Conservation (phyloP, 352 stramenopile genomes). For the Bremia lactucae region DNA sequence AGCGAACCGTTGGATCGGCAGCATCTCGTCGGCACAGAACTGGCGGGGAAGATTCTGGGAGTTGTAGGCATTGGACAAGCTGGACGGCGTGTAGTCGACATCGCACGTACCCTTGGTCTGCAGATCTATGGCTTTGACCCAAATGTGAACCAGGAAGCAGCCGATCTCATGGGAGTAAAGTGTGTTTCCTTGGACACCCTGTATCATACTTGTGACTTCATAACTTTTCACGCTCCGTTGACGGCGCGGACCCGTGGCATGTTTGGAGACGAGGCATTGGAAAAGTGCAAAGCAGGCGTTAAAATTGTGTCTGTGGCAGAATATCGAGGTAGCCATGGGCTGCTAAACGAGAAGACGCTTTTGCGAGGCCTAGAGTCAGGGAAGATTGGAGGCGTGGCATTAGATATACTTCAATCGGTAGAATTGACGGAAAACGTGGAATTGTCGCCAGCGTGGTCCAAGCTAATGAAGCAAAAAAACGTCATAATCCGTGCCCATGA, state of each 20-base stretch:
- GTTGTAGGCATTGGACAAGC: slow-evolving; percentile 67
- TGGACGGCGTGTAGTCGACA: slow-evolving; percentile 61
- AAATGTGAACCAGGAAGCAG: slow-evolving; percentile 58
- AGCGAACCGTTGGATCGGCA: slow-evolving; percentile 26
- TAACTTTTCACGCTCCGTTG: slow-evolving; percentile 92
- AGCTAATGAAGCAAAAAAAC: slow-evolving; percentile 80
- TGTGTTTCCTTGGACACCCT: slow-evolving; percentile 47
- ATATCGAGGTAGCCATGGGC: slow-evolving; percentile 53
- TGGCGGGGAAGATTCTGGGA: slow-evolving; percentile 48
- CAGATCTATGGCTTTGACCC: slow-evolving; percentile 65
- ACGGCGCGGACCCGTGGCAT: slow-evolving; percentile 87
- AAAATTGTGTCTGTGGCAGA: slow-evolving; percentile 81
- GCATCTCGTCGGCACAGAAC: slow-evolving; percentile 46
- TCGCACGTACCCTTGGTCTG: slow-evolving; percentile 59
- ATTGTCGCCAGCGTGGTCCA: slow-evolving; percentile 32
- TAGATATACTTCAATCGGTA: slow-evolving; percentile 57
- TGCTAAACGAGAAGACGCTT: slow-evolving; percentile 78
- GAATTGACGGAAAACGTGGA: slow-evolving; percentile 14
- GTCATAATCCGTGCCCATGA: slow-evolving; percentile 84
- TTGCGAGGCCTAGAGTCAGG: slow-evolving; percentile 53
- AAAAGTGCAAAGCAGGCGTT: slow-evolving; percentile 85
- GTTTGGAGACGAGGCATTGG: slow-evolving; percentile 71
- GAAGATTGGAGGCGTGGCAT: slow-evolving; percentile 71
- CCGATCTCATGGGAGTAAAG: slow-evolving; percentile 53
- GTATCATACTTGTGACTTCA: slow-evolving; percentile 81